phyloP scores from a whole-genome alignment of 2,329 filamentous ascomycete species.

The Aspergillus caelatus region DNA sequence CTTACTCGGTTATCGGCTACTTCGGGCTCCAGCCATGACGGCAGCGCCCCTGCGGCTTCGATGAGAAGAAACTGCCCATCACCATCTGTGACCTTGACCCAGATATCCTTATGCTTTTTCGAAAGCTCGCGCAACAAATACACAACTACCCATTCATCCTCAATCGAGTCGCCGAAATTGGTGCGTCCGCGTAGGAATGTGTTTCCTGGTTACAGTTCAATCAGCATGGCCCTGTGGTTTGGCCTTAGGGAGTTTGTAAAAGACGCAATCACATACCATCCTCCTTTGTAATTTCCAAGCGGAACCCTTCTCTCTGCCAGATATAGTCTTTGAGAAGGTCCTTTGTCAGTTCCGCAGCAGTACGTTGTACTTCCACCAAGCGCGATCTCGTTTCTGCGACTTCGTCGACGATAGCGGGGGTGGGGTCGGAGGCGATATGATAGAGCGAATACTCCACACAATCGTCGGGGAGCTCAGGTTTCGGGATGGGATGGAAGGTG shows the following conservation, averaged over 20 bases:
- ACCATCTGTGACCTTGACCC: slow-evolving; percentile 80
- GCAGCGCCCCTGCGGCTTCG: slow-evolving; percentile 85
- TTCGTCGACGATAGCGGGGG: slow-evolving; percentile 57
- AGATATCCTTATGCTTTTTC: slow-evolving; percentile 70
- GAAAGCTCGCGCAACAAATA: slow-evolving; percentile 84
- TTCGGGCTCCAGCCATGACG: slow-evolving; percentile 89
- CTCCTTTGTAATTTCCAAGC: slow-evolving; percentile 64
- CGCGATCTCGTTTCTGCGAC: slow-evolving; percentile 56
- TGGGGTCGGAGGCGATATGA: slow-evolving; percentile 62
- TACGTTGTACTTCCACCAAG: slow-evolving; percentile 73
- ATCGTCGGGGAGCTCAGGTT: slow-evolving; percentile 72
- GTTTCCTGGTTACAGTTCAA: slow-evolving; percentile 36
- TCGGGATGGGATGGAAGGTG: slow-evolving; percentile 67
- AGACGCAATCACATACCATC: slow-evolving; percentile 54
- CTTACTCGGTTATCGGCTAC: slow-evolving; percentile 75
- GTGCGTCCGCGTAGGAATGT: slow-evolving; percentile 73
- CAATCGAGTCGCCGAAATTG: slow-evolving; percentile 90
- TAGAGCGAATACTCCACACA: slow-evolving; percentile 84
- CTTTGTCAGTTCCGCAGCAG: slow-evolving; percentile 65
- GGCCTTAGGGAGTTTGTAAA: neutral
- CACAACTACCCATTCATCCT: slow-evolving; percentile 97
- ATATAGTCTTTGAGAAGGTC: slow-evolving; percentile 80
- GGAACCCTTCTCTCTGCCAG: slow-evolving; percentile 87
- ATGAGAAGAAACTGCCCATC: slow-evolving; percentile 96
- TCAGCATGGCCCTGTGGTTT: neutral